Evolutionary conservation across 805 yeast genomes (phyloP).

Genomic region (Kurtzmaniella fragi): DNA sequence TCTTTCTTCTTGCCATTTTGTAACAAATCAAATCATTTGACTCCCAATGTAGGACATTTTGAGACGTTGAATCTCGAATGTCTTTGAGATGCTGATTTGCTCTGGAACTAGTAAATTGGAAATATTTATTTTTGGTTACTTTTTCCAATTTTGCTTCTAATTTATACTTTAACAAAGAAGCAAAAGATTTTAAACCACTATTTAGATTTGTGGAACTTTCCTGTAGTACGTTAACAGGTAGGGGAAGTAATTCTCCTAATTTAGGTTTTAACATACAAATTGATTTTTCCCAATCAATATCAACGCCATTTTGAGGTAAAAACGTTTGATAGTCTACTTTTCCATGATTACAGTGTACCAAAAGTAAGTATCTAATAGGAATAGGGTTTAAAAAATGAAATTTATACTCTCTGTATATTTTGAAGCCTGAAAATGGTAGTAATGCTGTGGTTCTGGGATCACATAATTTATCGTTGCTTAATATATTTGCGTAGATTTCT

Average conservation of each 20-base stretch:
- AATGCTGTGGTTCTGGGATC: constrained; percentile 20
- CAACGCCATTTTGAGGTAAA: constrained; percentile 23
- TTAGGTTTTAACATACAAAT: constrained; percentile 38
- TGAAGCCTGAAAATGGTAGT: constrained; percentile 51
- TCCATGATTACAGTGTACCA: constrained; percentile 53
- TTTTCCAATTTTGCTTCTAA: constrained; percentile 15
- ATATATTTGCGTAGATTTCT: constrained; percentile 13
- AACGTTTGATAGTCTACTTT: constrained; percentile 38
- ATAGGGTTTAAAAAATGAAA: constrained; percentile 33
- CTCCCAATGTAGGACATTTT: constrained; percentile 19
- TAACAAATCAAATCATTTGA: constrained; percentile 39
- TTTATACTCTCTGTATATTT: constrained; percentile 45
- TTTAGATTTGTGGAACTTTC: not conserved
- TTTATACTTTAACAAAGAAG: constrained; percentile 5
- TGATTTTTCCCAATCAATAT: constrained; percentile 46
- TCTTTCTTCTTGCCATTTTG: constrained; percentile 52
- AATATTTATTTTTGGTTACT: constrained; percentile 9
- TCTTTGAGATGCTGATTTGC: constrained; percentile 12
- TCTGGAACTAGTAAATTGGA: constrained; percentile 19
- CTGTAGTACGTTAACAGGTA: not conserved
- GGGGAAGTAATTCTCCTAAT: constrained; percentile 10
- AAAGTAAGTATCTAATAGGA: constrained; percentile 37
- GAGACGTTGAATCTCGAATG: constrained; percentile 11
- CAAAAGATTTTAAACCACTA: not conserved
- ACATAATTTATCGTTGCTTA: constrained; percentile 27